Evolutionary conservation across 1,284 basidiomycete species (phyloP).

Genomic region (Hypsizygus ulmarius): DNA sequence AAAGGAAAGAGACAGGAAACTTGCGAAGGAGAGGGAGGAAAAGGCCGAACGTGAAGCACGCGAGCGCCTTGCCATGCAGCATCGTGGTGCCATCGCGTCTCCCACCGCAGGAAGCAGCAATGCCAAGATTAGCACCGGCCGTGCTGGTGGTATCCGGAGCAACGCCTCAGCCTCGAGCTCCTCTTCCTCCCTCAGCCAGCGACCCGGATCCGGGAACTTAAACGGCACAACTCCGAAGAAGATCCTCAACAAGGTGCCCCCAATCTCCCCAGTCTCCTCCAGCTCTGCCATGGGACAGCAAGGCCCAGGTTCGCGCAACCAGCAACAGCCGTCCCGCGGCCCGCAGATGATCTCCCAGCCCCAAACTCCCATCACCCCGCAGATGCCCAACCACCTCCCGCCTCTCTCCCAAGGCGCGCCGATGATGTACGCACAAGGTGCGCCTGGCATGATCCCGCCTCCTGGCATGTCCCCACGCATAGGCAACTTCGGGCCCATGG

Average conservation of each 20-base stretch:
- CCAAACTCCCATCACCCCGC: slow-evolving; percentile 40
- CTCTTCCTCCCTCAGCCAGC: slow-evolving; percentile 32
- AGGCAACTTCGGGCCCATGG: slow-evolving; percentile 43
- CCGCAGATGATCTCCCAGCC: slow-evolving; percentile 35
- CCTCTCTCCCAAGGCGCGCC: slow-evolving; percentile 35
- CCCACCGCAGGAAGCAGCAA: slow-evolving; percentile 24
- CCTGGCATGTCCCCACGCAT: slow-evolving; percentile 50
- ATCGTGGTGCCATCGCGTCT: slow-evolving; percentile 30
- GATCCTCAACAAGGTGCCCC: slow-evolving; percentile 29
- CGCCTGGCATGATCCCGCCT: slow-evolving; percentile 42
- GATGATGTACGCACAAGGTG: slow-evolving; percentile 42
- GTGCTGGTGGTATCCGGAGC: slow-evolving; percentile 46
- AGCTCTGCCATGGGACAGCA: slow-evolving; percentile 24
- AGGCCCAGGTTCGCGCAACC: slow-evolving; percentile 25
- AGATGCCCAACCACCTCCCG: slow-evolving; percentile 36
- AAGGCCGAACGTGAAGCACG: slow-evolving; percentile 39
- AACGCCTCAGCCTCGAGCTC: slow-evolving; percentile 49
- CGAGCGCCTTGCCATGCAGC: slow-evolving; percentile 43
- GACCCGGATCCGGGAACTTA: slow-evolving; percentile 22
- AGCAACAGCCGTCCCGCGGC: slow-evolving; percentile 37
- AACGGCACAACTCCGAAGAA: slow-evolving; percentile 46
- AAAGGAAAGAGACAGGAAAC: slow-evolving; percentile 41
- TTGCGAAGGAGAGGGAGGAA: slow-evolving; percentile 38
- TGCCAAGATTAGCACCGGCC: slow-evolving; percentile 26
- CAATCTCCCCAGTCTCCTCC: slow-evolving; percentile 26